Percentiles rank a stretch among this genome's conserved stretches.
phyloP scores from a whole-genome alignment of 371 early-diverging fungal genomes.

The Apophysomyces trapeziformis region DNA sequence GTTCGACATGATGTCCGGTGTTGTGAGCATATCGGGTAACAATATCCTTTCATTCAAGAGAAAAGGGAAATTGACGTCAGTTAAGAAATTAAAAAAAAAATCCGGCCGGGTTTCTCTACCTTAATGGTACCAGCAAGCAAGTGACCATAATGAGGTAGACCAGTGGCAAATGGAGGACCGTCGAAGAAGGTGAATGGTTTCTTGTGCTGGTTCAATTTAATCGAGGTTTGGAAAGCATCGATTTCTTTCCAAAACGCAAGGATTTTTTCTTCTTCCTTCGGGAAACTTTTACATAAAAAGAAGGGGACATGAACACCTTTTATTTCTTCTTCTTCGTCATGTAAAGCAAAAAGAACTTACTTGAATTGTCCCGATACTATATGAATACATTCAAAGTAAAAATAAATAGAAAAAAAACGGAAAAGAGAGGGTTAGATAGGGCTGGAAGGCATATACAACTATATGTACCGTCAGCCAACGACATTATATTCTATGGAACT shows the following conservation, averaged over 20 bases:
- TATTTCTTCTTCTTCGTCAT: constrained; percentile 1
- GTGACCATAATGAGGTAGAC: constrained; percentile 99
- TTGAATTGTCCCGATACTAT: constrained; percentile 59
- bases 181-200: constrained; percentile 96
- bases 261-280: constrained; percentile 96
- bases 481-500: constrained; percentile 26
- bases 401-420: background rate
- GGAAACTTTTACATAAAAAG: constrained; percentile 73
- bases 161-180: constrained; percentile 99
- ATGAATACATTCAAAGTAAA: background rate
- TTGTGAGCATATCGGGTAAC: constrained; percentile 98
- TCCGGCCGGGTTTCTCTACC: constrained; percentile 40
- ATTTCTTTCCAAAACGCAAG: constrained; percentile 97
- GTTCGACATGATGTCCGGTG: constrained; percentile 98
- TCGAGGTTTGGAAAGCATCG: constrained; percentile 95
- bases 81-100: background rate
- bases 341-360: constrained; percentile 24
- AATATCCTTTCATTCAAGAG: constrained; percentile 76
- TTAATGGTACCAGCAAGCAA: constrained; percentile 99
- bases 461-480: constrained; percentile 53
- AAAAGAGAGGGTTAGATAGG: background rate
- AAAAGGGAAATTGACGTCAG: background rate
- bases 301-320: background rate
- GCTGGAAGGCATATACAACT: background rate
- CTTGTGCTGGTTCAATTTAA: constrained; percentile 92